phyloP scores from a whole-genome alignment of 768 basidiomycete species.

The Suillus decipiens region DNA sequence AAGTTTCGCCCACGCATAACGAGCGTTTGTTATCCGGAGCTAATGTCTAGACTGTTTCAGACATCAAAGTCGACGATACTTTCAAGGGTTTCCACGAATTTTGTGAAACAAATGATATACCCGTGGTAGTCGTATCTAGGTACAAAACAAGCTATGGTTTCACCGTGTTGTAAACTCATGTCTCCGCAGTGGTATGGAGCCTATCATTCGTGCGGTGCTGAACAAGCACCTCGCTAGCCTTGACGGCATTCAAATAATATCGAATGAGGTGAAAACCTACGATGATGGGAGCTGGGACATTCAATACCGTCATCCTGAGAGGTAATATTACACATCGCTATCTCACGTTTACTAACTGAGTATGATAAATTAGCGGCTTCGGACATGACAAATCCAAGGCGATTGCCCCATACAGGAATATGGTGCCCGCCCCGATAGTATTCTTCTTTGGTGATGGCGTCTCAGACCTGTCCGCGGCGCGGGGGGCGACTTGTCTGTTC shows the following conservation, averaged over 20 bases:
- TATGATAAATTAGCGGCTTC: constrained; percentile 54
- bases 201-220: constrained; percentile 90
- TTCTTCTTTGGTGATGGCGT: constrained; percentile 99
- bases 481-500: constrained; percentile 92
- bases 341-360: background rate
- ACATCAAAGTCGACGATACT: constrained; percentile 83
- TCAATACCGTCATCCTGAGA: constrained; percentile 85
- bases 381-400: constrained; percentile 98
- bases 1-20: constrained; percentile 26
- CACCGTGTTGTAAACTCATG: constrained; percentile 4
- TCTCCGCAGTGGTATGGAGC: constrained; percentile 79
- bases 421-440: constrained; percentile 70
- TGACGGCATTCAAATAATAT: constrained; percentile 84
- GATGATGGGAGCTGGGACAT: constrained; percentile 78
- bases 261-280: constrained; percentile 80
- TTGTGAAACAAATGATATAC: constrained; percentile 79
- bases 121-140: constrained; percentile 94
- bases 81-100: constrained; percentile 88
- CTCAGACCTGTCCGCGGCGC: constrained; percentile 91
- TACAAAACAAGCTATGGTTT: constrained; percentile 29
- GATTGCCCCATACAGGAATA: constrained; percentile 84
- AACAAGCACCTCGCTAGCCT: constrained; percentile 71
- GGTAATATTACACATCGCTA: constrained; percentile 43
- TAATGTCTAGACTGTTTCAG: constrained; percentile 38
- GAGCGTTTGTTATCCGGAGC: constrained; percentile 18